Base-by-base conservation (phyloP, 768 basidiomycete species). In the Crucibulum laeve region DNA sequence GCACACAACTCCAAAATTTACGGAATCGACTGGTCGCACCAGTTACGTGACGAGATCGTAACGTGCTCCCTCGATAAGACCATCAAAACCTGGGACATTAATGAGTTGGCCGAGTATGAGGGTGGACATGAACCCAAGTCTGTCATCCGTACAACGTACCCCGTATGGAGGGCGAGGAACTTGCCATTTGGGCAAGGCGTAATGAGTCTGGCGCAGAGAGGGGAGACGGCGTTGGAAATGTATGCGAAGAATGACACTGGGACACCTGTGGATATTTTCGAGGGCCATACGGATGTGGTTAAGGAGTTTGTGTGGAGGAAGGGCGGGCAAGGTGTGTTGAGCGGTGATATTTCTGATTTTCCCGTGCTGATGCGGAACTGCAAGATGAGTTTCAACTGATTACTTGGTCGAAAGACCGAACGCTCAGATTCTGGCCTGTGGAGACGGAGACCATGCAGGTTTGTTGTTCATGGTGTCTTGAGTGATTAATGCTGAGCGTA, bases 291-390 rank as follows among this genome's bases (percentile, higher is more conserved):
- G 0, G 92, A 95, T 50, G 91, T 93, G 2, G 95, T 98, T 15
- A 96, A 95, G 56, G 95, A 99, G 64, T 99, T 95, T 59, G 93
- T 99, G 1, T 99, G 96, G 96, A 71, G 96, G 47, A 80, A 74
- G 55, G 77, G 84, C 2, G 75, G 73, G 4, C 53, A 65, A 49
- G 80, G 84, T 81, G 15, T 17, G 63, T 57, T 40, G 33, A 17
- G 45, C 6, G 19, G 28, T 19, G n/a, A 36, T 24, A 6, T 43
- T 23, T 41, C 33, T 24, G 35, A 19, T 19, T 8, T 30, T 8
- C 14, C 14, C 10, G 19, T 37, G 3, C 10, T 13, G 18, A 37
- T n/a, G 35, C 35, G 3, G 10, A 1, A 5, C 25, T 40, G 19
- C 14, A 25, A 65, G 70, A 70, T 32, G 75, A 80, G 30, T 84